phyloP scores from a whole-genome alignment of 306 rosid genomes.

The Dalbergia cochinchinensis region DNA sequence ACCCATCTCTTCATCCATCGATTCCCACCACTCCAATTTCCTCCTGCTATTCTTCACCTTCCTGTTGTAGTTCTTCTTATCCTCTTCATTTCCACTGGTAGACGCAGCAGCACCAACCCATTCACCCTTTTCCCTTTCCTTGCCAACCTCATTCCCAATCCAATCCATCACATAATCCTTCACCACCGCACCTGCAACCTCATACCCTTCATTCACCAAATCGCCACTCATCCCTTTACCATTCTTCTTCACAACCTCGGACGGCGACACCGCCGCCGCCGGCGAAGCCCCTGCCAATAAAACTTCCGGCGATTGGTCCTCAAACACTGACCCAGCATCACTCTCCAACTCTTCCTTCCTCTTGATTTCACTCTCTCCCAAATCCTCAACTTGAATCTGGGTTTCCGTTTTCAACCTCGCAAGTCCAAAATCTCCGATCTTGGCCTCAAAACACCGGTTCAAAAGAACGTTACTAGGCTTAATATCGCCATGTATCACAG shows the following conservation, averaged over 20 bases:
- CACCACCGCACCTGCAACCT: conserved; percentile 27
- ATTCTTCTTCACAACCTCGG: conserved; percentile 36
- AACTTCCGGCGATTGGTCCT: conserved; percentile 58
- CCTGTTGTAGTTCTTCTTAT: conserved; percentile 43
- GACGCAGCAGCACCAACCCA: conserved; percentile 47
- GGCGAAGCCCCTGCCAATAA: not conserved
- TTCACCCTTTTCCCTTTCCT: conserved; percentile 51
- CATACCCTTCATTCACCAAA: conserved; percentile 42
- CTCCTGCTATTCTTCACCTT: conserved; percentile 60
- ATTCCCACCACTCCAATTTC: conserved; percentile 83
- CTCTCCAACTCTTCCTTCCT: conserved; percentile 56
- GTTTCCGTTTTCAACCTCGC: conserved; percentile 64
- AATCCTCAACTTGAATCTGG: conserved; percentile 40
- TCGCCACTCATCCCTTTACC: not conserved
- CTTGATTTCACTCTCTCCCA: conserved; percentile 14
- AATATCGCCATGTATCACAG: conserved; percentile 85
- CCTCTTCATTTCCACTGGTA: conserved; percentile 50
- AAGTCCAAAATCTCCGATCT: conserved; percentile 90
- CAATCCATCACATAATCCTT: conserved; percentile 89
- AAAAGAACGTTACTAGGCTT: conserved; percentile 88
- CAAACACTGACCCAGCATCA: conserved; percentile 66
- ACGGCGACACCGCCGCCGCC: not conserved
- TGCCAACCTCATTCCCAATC: conserved; percentile 77
- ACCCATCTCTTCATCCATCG: conserved; percentile 70
- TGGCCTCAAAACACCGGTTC: conserved; percentile 62